Percentiles rank a stretch among this genome's conserved stretches.
Evolutionary conservation across 179 eudicot genomes (phyloP).

Genomic region (Heliamphora pulchella): DNA sequence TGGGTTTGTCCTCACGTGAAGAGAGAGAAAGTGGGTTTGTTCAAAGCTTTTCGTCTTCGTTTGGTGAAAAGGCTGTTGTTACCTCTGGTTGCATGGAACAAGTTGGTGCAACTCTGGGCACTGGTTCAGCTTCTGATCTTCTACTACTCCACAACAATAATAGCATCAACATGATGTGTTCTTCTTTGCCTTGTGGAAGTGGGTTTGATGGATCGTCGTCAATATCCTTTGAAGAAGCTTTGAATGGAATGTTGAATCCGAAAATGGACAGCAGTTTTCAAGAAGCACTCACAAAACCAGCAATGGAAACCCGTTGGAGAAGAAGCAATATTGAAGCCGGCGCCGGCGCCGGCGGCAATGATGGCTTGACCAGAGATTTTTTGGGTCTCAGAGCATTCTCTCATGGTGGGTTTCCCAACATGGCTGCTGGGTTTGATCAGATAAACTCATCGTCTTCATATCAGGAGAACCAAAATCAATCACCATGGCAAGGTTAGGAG

Average conservation of each 20-base stretch:
- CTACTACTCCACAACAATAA: too few species aligned
- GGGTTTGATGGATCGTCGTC: slow-evolving; percentile 18
- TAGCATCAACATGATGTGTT: neutral
- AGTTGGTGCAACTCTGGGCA: neutral
- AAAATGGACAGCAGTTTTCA: slow-evolving; percentile 15
- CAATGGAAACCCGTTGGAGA: slow-evolving; percentile 20
- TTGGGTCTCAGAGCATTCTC: slow-evolving; percentile 52
- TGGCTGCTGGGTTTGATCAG: slow-evolving; percentile 51
- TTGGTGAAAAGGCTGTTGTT: slow-evolving; percentile 9
- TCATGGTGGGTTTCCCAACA: slow-evolving; percentile 40
- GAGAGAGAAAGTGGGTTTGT: neutral
- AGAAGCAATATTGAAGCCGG: slow-evolving; percentile 1
- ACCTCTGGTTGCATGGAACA: slow-evolving; percentile 22
- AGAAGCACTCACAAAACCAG: slow-evolving; percentile 9
- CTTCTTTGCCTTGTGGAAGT: slow-evolving; percentile 17
- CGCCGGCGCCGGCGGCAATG: slow-evolving; percentile 18
- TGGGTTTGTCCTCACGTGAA: slow-evolving; percentile 25
- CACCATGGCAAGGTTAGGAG: slow-evolving; percentile 44
- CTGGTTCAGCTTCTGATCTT: neutral
- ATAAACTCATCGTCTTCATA: slow-evolving; percentile 35
- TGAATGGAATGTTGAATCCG: slow-evolving; percentile 20
- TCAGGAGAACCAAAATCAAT: slow-evolving; percentile 42
- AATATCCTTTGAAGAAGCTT: slow-evolving; percentile 24
- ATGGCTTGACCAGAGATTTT: slow-evolving; percentile 63
- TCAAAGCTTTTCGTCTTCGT: slow-evolving; percentile 16